Evolutionary conservation across 2,329 filamentous ascomycete genomes (phyloP), one percentile per base, ranked within the genome.

Genomic region (Pseudogymnoascus sp.): DNA sequence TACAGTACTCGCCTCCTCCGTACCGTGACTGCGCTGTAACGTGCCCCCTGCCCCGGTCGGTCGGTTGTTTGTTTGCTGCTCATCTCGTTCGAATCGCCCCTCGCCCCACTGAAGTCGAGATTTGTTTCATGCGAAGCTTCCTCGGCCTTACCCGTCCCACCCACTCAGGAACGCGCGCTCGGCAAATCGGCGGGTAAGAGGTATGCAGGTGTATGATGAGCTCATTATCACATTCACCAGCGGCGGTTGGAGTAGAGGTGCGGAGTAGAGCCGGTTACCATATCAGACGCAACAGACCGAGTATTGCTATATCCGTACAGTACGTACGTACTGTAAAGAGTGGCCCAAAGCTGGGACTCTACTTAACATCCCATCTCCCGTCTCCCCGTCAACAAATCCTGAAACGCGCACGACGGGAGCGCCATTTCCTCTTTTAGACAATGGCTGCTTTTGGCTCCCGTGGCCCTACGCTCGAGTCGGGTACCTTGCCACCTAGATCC

Each of bases 111-210:
- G 50, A 6, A 6, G 28, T 11, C 17, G 50, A 57, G 50, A 57
- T 57, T 57, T 57, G 50, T 57, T 57, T 57, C 47, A 57, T 57
- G 50, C 50, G 50, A 57, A 57, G 50, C 50, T 57, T 57, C 50
- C 28, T 57, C 50, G 50, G 50, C 50, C 50, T 13, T 57, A 57
- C 28, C 50, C 50, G 50, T 57, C 10, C 28, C 50, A 57, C 50
- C 47, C n/a, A 53, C 26, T 3, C 50, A 57, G 10, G 47, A 57
- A 57, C 28, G 47, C 47, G 47, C n/a, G 23, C 44, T 57, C 47
- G 47, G 50, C 17, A 19, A 33, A 57, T 57, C 19, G 50, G 50
- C 50, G 28, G 50, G n/a, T 57, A 57, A 21, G 11, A 31, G 11
- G 11, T n/a, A n/a, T n/a, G n/a, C n/a, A n/a, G n/a, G n/a, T n/a